A percentile compares a stretch with the other conserved stretches of the same genome.
Evolutionary conservation across 495 filamentous ascomycete genomes (phyloP).

Genomic region (Xylaria venustula): DNA sequence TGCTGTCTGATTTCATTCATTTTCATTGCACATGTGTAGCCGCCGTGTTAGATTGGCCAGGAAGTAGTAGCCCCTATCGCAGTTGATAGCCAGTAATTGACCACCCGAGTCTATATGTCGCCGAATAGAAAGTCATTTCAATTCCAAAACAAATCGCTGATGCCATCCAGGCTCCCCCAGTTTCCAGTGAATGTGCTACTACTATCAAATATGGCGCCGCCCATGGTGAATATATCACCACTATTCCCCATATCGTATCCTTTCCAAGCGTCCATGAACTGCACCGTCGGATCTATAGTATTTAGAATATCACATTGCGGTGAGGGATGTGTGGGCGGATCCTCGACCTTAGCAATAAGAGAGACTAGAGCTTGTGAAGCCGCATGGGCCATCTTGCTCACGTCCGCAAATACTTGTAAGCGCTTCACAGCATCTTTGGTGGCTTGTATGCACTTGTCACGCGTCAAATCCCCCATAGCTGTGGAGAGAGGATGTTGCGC

Average conservation of each 20-base stretch:
- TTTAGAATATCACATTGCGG: neutral
- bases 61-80: too few relatives aligned
- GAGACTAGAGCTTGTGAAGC: neutral
- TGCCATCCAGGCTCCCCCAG: neutral
- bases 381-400: conserved; percentile 2
- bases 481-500: neutral
- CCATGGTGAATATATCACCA: neutral
- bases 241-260: neutral
- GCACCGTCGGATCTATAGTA: neutral
- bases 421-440: neutral
- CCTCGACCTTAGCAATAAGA: neutral
- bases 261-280: neutral
- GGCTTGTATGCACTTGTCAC: neutral
- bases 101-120: too few relatives aligned
- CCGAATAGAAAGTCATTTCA: too few relatives aligned
- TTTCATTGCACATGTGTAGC: too few relatives aligned
- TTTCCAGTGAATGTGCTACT: neutral
- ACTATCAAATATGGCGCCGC: neutral
- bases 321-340: neutral
- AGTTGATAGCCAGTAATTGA: too few relatives aligned
- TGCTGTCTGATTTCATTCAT: neutral
- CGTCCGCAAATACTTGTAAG: neutral
- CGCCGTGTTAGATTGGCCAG: too few relatives aligned
- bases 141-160: neutral
- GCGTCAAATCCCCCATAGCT: neutral